Evolutionary conservation across 257 asterid species (phyloP), one percentile per base, ranked within the genome.

Genomic region (Nicotiana undulata): DNA sequence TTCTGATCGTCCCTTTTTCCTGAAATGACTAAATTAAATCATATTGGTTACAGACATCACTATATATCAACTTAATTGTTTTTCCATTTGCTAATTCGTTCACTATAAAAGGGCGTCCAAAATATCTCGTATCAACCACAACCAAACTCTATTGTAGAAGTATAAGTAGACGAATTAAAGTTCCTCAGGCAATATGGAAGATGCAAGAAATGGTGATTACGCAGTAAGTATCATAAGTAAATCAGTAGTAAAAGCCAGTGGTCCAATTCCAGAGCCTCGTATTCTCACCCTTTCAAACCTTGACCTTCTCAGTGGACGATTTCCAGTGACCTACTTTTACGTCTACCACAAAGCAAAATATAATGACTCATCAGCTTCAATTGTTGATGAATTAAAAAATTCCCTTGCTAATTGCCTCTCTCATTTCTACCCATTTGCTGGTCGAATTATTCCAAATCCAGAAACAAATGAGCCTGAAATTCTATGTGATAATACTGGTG

Each of bases 241-340:
- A 84, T 82, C 89, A 63, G 67, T 88, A 18, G 92, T 88, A 8
- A 85, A 83, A 76, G 87, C 90, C 34, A 77, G 67, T 53, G 85
- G 56, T 61, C 84, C 86, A 18, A 68, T 76, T 46, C 90, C 88
- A 17, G 80, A 86, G 46, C 24, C 51, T 9, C 83, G 77, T 72
- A 58, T 77, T 20, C 88, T 91, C 32, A 22, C 86, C 74, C 90
- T 89, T 53, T 89, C 95, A 9, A 91, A 91, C 79, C 91, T 91
- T 29, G 95, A 91, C 65, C 93, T 91, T 61, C 70, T 91, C 32
- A 87, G 90, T 0, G 93, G 95, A 53, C 82, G 93, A n/a, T 91
- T 89, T 81, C 95, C 91, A 0, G 91, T 89, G 11, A 88, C 93
- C 7, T 89, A 91, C 56, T 80, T 91, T 77, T 89, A 85, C 85